Base-by-base conservation (phyloP, 75 land plant species). In the Chamaecyparis obtusa region DNA sequence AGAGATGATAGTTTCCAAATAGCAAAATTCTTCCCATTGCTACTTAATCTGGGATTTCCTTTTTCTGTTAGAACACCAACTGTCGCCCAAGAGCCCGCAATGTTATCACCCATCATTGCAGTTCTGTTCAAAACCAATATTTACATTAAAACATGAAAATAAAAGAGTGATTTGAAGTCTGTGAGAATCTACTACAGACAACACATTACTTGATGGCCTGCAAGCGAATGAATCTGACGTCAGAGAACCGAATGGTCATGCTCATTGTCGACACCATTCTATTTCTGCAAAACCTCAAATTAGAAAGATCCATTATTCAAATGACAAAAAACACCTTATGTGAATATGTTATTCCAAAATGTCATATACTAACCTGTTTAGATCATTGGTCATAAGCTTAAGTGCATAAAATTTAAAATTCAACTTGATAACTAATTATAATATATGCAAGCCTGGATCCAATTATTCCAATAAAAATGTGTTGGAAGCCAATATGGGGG, bases 1-100 rank as follows among this genome's bases (percentile, higher is more conserved):
- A 98, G 90, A 75, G 93, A 92, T 55, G 95, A 91, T 80, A 98
- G 81, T 86, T 98, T 98, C 97, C 99, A 98, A 39, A 98, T 86
- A 48, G 92, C 87, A 83, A 92, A 98, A 64, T 86, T 91, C 89
- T 98, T 93, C 76, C 97, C 99, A 60, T 87, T 88, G 36, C 99
- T 96, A 88, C 98, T 95, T 72, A 91, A 57, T 84, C 85, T 94
- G 7, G 97, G 93, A 54, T 19, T 81, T 9, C 99, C 94, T 87
- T 98, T 98, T 87, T 96, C 99, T 4, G 87, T 87, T 54, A 98
- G 51, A 19, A 98, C 96, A 36, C 95, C 99, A 83, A 93, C 91
- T 27, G 99, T 98, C 32, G 95, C 99, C 99, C 99, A 98, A 85
- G 89, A 83, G 35, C 93, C 93, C 51, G 55, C 77, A 43, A 92